These are phyloP conservation scores for Fusarium nodosum DNA, from an alignment of 2,329 filamentous ascomycete genomes.

Conservation along the genomic window DNA sequence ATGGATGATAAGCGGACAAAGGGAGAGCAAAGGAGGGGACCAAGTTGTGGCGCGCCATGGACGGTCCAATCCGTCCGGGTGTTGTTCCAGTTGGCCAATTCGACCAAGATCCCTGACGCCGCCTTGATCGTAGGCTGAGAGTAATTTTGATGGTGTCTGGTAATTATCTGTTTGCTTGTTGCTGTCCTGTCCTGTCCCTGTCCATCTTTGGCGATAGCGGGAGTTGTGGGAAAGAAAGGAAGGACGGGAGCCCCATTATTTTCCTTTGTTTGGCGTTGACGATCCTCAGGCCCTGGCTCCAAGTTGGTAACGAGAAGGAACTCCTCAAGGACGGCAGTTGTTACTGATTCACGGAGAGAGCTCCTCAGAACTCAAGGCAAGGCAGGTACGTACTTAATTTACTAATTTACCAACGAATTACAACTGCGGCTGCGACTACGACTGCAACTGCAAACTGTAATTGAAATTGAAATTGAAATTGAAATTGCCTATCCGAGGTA, in stretches of 20 bases:
- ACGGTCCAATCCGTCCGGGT: conserved; percentile 58
- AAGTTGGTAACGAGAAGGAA: conserved; percentile 17
- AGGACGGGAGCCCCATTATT: conserved; percentile 14
- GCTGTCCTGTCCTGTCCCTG: not conserved
- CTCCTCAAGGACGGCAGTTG: conserved; percentile 22
- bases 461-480: not conserved
- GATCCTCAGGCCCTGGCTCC: conserved; percentile 21
- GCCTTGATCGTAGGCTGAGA: conserved; percentile 24
- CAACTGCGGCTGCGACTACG: not conserved
- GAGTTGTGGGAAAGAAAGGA: conserved; percentile 24
- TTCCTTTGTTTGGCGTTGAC: conserved; percentile 24
- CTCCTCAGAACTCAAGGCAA: conserved; percentile 1
- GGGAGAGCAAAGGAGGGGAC: conserved; percentile 18
- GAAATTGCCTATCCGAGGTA: conserved; percentile 1
- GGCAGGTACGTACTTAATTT: not conserved
- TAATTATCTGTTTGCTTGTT: conserved; percentile 19
- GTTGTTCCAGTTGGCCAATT: conserved; percentile 61
- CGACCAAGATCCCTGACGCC: conserved; percentile 47
- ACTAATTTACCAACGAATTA: not conserved
- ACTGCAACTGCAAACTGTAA: not conserved
- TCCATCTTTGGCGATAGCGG: conserved; percentile 1
- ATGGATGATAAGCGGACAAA: conserved; percentile 27
- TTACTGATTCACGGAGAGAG: conserved; percentile 23
- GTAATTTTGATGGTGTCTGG: conserved; percentile 28
- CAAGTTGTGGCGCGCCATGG: conserved; percentile 35